Evolutionary conservation across 1,284 basidiomycete genomes (phyloP), one percentile per base, ranked within the genome.

Genomic region (Clitocybe nebularis): DNA sequence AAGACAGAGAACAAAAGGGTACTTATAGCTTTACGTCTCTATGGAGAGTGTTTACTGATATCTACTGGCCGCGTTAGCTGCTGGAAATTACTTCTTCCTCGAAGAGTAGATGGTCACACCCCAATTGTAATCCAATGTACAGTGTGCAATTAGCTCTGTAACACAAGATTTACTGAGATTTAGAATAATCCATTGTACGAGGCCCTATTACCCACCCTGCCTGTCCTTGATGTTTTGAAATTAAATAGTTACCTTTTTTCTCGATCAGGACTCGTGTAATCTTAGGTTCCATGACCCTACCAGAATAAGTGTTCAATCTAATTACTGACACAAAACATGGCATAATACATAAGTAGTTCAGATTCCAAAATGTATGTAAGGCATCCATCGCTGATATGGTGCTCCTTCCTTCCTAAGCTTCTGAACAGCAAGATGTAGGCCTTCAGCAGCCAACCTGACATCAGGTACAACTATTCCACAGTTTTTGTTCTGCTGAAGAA

Each of bases 1-100:
- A 95, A 69, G 93, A 97, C 63, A 80, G 86, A 51, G 92, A 96
- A 66, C 93, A 97, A 71, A 97, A 96, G 71, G 57, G 89, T 89
- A 57, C 30, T 78, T 66, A 17, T 13, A 20, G 25, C n/a, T 22
- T 13, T 1, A 11, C 20, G 10, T 33, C 21, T 24, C 16, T 28
- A 11, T 7, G 17, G 11, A 9, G 13, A 30, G 13, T 13, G 13
- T 9, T 24, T 16, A 11, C 33, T 45, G 29, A 45, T 22, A n/a
- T 44, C 34, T n/a, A 14, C 43, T 11, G 24, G 22, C 48, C 22
- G 47, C 49, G 50, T 6, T 55, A 90, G 88, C 69, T 43, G 67
- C 83, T 43, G 88, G 88, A 24, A 89, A 88, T 62, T 91, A 90
- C 67, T 91, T 91, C 78, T 91, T 90, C 84, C 77, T 90, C n/a